Evolutionary conservation across 2,329 filamentous ascomycete genomes (phyloP).

Genomic region (Trichoderma cornu-damae): DNA sequence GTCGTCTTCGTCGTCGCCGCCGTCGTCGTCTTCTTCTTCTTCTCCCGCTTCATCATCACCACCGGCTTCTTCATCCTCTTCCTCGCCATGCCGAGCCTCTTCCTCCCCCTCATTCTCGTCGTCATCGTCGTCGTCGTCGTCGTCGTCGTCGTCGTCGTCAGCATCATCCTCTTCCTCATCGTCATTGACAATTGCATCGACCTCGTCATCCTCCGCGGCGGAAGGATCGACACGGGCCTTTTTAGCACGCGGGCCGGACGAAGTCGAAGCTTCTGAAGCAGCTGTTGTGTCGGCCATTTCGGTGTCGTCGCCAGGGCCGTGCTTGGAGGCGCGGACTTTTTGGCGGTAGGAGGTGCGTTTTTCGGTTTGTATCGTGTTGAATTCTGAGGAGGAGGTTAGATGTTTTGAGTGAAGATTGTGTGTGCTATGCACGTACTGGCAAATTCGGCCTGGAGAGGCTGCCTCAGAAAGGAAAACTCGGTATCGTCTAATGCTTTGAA

Average conservation of each 20-base stretch:
- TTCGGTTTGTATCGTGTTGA: constrained; percentile 66
- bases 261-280: constrained; percentile 28
- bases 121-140: constrained; percentile 36
- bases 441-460: constrained; percentile 68
- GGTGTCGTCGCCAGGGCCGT: constrained; percentile 31
- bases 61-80: constrained; percentile 32
- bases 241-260: constrained; percentile 31
- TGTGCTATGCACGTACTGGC: constrained; percentile 53
- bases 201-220: constrained; percentile 29
- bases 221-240: constrained; percentile 45
- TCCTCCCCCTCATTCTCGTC: constrained; percentile 44
- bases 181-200: constrained; percentile 30
- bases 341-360: constrained; percentile 70
- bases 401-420: not conserved
- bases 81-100: constrained; percentile 25
- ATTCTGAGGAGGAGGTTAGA: constrained; percentile 46
- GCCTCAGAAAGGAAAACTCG: constrained; percentile 68
- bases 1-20: constrained; percentile 40
- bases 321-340: constrained; percentile 62
- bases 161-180: constrained; percentile 36
- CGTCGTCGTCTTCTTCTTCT: constrained; percentile 42
- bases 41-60: constrained; percentile 45
- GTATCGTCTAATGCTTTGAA: constrained; percentile 71
- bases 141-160: constrained; percentile 39
- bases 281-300: constrained; percentile 35